These are phyloP conservation scores for Naganishia antarctica DNA, from an alignment of 768 basidiomycete genomes.

Conservation along the genomic window DNA sequence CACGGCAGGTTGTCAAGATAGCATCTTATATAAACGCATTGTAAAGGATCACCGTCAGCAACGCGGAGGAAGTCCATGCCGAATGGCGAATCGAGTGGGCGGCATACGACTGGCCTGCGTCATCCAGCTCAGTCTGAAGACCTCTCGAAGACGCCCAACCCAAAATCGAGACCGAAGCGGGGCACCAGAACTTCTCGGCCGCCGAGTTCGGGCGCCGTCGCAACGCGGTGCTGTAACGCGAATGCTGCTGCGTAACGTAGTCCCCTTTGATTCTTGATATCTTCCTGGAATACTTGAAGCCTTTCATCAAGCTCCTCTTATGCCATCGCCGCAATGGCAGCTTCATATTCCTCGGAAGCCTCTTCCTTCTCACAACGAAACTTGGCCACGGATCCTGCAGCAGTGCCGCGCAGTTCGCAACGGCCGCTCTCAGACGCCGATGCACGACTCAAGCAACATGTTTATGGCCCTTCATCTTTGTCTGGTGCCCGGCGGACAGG, in stretches of 20 bases:
- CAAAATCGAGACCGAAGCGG: no score
- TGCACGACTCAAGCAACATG: conserved; percentile 21
- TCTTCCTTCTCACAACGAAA: neutral
- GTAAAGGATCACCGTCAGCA: no score
- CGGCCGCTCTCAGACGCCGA: conserved; percentile 29
- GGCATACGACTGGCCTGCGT: no score
- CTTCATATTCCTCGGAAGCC: neutral
- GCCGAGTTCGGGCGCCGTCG: neutral
- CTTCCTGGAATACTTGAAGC: neutral
- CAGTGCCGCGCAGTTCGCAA: neutral
- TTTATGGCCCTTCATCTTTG: conserved; percentile 16
- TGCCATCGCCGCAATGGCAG: neutral
- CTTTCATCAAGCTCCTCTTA: neutral
- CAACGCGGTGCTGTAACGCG: neutral
- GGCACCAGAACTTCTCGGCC: no score
- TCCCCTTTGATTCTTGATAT: neutral
- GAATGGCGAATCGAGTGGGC: no score
- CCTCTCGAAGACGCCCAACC: no score
- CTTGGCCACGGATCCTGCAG: neutral
- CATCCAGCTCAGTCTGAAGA: no score
- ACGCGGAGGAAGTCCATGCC: no score
- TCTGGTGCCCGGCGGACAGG: neutral
- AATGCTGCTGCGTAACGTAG: neutral
- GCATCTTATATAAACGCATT: no score
- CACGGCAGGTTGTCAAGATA: no score